Conservation (phyloP, 768 basidiomycete genomes). For the Lepiota brunneoincarnata region DNA sequence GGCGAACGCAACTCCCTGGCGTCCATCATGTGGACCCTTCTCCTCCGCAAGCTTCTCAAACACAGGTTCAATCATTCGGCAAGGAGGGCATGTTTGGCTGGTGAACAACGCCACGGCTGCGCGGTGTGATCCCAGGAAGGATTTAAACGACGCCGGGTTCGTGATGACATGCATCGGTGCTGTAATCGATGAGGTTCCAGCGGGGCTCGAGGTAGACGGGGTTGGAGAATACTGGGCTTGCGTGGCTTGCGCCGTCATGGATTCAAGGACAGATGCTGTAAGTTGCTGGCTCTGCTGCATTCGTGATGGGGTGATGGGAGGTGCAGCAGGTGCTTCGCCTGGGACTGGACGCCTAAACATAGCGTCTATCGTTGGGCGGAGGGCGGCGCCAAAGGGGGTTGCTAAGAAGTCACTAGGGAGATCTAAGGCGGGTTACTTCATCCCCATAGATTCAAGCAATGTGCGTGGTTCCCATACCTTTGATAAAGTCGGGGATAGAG, state of each 20-base stretch:
- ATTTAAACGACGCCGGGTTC: slow-evolving; percentile 69
- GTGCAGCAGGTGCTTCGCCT: slow-evolving; percentile 31
- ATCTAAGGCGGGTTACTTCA: slow-evolving; percentile 36
- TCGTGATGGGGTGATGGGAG: slow-evolving; percentile 22
- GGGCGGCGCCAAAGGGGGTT: slow-evolving; percentile 81
- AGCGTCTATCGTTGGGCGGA: slow-evolving; percentile 87
- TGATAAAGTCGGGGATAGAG: slow-evolving; percentile 79
- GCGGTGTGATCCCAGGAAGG: slow-evolving; percentile 60
- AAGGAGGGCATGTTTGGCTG: slow-evolving; percentile 71
- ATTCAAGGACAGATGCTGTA: slow-evolving; percentile 52
- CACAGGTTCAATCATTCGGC: slow-evolving; percentile 78
- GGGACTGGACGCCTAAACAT: slow-evolving; percentile 73
- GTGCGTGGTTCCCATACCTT: slow-evolving; percentile 49
- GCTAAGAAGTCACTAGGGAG: slow-evolving; percentile 83
- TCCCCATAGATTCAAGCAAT: neutral
- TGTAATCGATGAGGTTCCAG: slow-evolving; percentile 30
- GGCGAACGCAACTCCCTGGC: slow-evolving; percentile 67
- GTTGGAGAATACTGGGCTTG: slow-evolving; percentile 24
- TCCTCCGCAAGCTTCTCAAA: slow-evolving; percentile 76
- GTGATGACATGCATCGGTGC: slow-evolving; percentile 71
- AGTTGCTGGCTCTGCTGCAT: slow-evolving; percentile 46
- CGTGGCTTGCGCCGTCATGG: slow-evolving; percentile 54
- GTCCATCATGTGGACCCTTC: slow-evolving; percentile 42
- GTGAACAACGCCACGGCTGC: slow-evolving; percentile 85
- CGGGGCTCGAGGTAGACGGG: slow-evolving; percentile 9